Conservation (phyloP, 768 basidiomycete genomes). For the Tubosaeta brunneosetosa region DNA sequence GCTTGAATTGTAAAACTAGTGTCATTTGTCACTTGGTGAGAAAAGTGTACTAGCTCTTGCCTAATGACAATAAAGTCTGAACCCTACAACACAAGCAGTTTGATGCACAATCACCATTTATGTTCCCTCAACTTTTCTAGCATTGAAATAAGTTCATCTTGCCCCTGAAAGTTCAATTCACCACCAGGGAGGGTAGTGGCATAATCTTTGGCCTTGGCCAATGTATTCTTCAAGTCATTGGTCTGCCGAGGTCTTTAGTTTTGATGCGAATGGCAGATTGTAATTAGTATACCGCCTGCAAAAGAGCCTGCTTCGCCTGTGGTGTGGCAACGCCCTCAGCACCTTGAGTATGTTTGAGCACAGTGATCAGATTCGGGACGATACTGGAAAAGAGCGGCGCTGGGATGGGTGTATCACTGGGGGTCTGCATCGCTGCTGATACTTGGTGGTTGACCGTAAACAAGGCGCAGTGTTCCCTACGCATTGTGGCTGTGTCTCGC, state of each 20-base stretch:
- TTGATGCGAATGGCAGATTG: not conserved
- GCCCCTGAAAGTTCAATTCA: slow-evolving; percentile 62
- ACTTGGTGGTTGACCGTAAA: not conserved
- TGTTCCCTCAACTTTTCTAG: slow-evolving; percentile 57
- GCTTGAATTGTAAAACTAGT: slow-evolving; percentile 23
- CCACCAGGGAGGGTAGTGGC: slow-evolving; percentile 63
- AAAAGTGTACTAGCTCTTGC: slow-evolving; percentile 51
- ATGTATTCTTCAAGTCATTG: slow-evolving; percentile 59
- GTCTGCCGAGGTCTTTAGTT: slow-evolving; percentile 42
- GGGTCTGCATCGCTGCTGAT: slow-evolving; percentile 3
- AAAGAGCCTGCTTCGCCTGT: slow-evolving; percentile 59
- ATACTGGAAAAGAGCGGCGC: slow-evolving; percentile 51
- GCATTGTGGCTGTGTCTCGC: slow-evolving; percentile 17
- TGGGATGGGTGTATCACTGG: slow-evolving; percentile 30
- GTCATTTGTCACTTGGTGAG: slow-evolving; percentile 38
- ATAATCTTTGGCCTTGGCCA: slow-evolving; percentile 57
- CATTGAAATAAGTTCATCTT: slow-evolving; percentile 68
- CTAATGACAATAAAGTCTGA: slow-evolving; percentile 29
- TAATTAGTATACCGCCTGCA: slow-evolving; percentile 52
- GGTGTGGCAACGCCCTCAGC: slow-evolving; percentile 50
- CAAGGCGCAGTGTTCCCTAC: not conserved
- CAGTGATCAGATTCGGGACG: slow-evolving; percentile 52
- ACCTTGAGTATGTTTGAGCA: slow-evolving; percentile 58
- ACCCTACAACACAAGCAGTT: not conserved
- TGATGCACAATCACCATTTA: slow-evolving; percentile 32